Conservation (phyloP, 1,284 basidiomycete species). For the Tylopilus orsonianus region DNA sequence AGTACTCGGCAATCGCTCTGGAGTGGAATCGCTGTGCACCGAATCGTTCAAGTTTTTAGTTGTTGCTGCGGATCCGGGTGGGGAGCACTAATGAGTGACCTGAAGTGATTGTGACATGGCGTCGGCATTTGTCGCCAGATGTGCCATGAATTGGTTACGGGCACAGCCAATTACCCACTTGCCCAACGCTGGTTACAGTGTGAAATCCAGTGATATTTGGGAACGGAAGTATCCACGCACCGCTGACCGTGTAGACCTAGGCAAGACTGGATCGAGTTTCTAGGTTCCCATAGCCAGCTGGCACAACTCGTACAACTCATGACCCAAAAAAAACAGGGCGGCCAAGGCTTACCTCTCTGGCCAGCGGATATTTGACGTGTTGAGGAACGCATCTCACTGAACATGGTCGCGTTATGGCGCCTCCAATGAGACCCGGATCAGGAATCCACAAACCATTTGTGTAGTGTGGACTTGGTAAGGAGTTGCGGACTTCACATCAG, state of each 20-base stretch:
- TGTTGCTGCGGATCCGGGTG: slow-evolving; percentile 23
- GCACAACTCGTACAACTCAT: slow-evolving; percentile 9
- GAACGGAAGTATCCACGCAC: slow-evolving; percentile 22
- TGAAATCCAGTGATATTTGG: slow-evolving; percentile 27
- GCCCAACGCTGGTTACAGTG: slow-evolving; percentile 20
- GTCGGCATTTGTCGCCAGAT: slow-evolving; percentile 21
- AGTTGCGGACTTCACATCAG: slow-evolving; percentile 20
- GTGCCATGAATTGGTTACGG: slow-evolving; percentile 29
- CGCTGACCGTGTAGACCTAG: slow-evolving; percentile 15
- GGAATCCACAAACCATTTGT: slow-evolving; percentile 17
- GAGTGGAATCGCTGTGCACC: slow-evolving; percentile 6
- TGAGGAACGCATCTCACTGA: slow-evolving; percentile 13
- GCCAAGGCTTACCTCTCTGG: slow-evolving; percentile 12
- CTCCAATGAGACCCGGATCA: slow-evolving; percentile 16
- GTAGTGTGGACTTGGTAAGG: slow-evolving; percentile 18
- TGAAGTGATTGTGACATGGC: slow-evolving; percentile 22
- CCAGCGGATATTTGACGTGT: slow-evolving; percentile 20
- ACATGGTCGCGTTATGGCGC: slow-evolving; percentile 20
- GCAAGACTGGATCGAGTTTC: slow-evolving; percentile 9
- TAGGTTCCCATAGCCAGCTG: slow-evolving; percentile 19
- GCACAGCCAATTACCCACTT: slow-evolving; percentile 29
- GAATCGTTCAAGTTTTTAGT: slow-evolving; percentile 11
- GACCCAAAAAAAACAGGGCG: slow-evolving; percentile 9
- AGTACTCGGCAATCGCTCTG: slow-evolving; percentile 21
- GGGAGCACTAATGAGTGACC: slow-evolving; percentile 5